Base-by-base conservation (phyloP, 129 eudicot genomes). In the Apium graveolens region DNA sequence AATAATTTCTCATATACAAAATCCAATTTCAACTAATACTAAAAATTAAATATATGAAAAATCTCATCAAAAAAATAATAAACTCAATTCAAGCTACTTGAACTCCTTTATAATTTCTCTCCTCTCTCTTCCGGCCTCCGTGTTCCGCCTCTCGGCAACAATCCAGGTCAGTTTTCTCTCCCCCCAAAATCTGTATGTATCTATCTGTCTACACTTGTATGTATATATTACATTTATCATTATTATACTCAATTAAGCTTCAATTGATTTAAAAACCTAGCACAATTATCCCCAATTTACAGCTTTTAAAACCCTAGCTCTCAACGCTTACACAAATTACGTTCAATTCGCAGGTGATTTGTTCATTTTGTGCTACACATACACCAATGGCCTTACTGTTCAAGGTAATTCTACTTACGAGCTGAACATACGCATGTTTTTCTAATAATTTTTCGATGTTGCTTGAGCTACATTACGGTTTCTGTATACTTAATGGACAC, bases 321-420 rank as follows among this genome's bases (percentile, higher is more conserved):
- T 16, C 16, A 12, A 27, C 0, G 11, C 39, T 66, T 66, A 14
- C 72, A 31, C 72, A 31, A 72, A n/a, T 72, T 41, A 20, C 7
- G 3, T 41, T 24, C 1, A 9, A 38, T 72, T 45, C 26, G 21
- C 76, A 72, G 76, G 76, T n/a, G 49, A 39, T n/a, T 72, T 29
- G 32, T 21, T 41, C 44, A 38, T 11, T 70, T 38, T 70, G 14
- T 70, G 14, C 18, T 39, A 2, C 7, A 70, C 29, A 5, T 38
- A 41, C 34, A n/a, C 29, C 8, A 45, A 72, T 72, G 76, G 76
- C 76, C 11, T 72, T 72, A 24, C 17, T 72, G 76, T 72, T 72
- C 76, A 72, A 72, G 76, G 76, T 72, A 72, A 72, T 41, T 66
- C 16, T 31, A 14, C 72, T 66, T 14, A 0, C 21, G 24, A 31